Evolutionary conservation across 305 asterid species (phyloP).

Genomic region (Petunia hybrid): DNA sequence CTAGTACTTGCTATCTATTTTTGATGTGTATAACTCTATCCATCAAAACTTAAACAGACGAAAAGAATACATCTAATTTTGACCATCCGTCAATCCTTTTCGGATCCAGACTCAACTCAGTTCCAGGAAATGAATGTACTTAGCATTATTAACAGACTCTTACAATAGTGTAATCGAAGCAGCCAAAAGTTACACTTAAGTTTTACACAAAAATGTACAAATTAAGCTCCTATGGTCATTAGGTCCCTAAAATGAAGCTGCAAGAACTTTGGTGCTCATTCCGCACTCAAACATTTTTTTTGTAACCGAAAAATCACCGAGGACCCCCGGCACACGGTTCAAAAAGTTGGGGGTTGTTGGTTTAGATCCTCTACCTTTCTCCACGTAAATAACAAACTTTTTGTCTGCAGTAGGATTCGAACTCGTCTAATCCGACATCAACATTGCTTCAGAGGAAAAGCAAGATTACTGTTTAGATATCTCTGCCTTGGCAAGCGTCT

Average conservation of each 20-base stretch:
- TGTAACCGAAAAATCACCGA: not conserved
- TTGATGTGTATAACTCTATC: too few species aligned
- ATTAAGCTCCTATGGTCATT: not conserved
- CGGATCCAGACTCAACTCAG: not conserved
- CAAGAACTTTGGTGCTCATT: constrained; percentile 11
- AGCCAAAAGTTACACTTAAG: not conserved
- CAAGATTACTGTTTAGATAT: constrained; percentile 39
- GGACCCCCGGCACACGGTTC: not conserved
- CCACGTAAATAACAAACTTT: too few species aligned
- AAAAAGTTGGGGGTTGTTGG: not conserved
- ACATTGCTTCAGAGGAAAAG: constrained; percentile 53
- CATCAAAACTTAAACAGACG: too few species aligned
- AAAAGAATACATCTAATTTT: too few species aligned
- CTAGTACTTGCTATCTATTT: too few species aligned
- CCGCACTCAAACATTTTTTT: not conserved
- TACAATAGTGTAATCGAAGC: not conserved
- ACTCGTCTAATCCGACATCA: not conserved
- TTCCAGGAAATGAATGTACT: not conserved
- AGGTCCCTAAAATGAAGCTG: not conserved
- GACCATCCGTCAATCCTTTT: too few species aligned
- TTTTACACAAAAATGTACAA: constrained; percentile 19
- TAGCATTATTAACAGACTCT: not conserved
- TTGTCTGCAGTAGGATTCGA: not conserved
- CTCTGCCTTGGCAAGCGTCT: constrained; percentile 83
- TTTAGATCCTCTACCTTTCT: not conserved